Base-by-base conservation (phyloP, 192 early-diverging fungal species). In the Pilobolus umbonatus region DNA sequence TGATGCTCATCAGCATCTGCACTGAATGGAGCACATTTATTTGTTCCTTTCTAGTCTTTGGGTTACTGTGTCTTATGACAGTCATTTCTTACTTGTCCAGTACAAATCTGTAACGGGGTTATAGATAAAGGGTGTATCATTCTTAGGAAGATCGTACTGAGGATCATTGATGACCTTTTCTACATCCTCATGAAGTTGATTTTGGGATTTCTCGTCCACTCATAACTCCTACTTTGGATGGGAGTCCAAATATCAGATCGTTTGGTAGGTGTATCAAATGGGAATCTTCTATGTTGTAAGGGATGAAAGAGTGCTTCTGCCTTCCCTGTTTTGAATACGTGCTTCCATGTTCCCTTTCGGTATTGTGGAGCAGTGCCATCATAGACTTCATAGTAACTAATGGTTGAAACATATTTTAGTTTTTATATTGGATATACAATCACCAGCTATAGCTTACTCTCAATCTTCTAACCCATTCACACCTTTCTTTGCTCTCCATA, bases 311-410 rank as follows among this genome's bases (percentile, higher is more conserved):
- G 31, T 8, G 58, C 11, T 9, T 36, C 57, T 0, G 63, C 64
- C 34, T 70, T 50, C 1, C 43, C 28, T 19, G 61, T 60, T 21
- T 60, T 45, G 32, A 71, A 71, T 2, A 72, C 76, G 3, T 72
- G 61, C 36, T 53, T 53, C 77, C 77, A 79, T 12, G 28, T 17
- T 0, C 65, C 69, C n/a, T 72, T 57, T 5, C 77, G 62, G 25
- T 79, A 80, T 46, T 80, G 78, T 3, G 78, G 78, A 3, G 66
- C 73, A 5, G 51, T 64, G 6, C 17, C 47, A 47, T 80, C 77
- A 36, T 71, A 71, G 2, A 2, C 22, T 62, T 80, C 74, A 61
- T 80, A 80, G 11, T 69, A 5, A 3, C n/a, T n/a, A n/a, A n/a
- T n/a, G n/a, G n/a, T n/a, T n/a, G n/a, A n/a, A n/a, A n/a, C n/a